Conservation (phyloP, 805 yeast species). For the Wickerhamiella qilinensis region DNA sequence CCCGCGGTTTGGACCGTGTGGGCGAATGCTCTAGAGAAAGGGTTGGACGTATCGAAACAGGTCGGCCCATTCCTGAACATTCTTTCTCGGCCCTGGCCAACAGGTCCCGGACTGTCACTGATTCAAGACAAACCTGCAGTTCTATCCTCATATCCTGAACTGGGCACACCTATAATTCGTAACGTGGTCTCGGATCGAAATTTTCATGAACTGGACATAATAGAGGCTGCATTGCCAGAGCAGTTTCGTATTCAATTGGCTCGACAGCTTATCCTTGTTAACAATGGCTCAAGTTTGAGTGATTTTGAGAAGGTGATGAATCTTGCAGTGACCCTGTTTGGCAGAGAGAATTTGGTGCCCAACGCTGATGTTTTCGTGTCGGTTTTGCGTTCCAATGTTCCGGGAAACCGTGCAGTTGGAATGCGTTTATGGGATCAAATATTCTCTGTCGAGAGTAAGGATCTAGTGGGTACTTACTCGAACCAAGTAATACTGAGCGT, state of each 20-base stretch:
- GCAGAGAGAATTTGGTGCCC: background rate
- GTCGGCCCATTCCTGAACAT: background rate
- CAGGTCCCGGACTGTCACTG: background rate
- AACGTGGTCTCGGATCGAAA: background rate
- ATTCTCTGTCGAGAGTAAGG: background rate
- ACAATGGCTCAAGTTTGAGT: background rate
- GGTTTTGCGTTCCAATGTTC: background rate
- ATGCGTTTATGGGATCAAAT: background rate
- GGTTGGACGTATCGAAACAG: background rate
- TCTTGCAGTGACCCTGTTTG: background rate
- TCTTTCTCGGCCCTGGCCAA: background rate
- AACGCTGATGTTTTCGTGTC: slow-evolving; percentile 1
- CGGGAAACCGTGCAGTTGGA: background rate
- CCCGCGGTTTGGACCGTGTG: background rate
- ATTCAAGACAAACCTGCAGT: background rate
- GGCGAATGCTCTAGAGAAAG: background rate
- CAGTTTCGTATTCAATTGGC: slow-evolving; percentile 1
- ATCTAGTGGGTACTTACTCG: background rate
- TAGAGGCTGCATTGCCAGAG: background rate
- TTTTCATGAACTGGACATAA: background rate
- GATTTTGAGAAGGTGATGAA: background rate
- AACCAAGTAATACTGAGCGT: background rate
- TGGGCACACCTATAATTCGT: background rate
- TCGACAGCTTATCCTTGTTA: slow-evolving; percentile 1
- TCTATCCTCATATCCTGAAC: background rate